Evolutionary conservation across 2,329 filamentous ascomycete genomes (phyloP).

Genomic region (Metarhizium sp.): DNA sequence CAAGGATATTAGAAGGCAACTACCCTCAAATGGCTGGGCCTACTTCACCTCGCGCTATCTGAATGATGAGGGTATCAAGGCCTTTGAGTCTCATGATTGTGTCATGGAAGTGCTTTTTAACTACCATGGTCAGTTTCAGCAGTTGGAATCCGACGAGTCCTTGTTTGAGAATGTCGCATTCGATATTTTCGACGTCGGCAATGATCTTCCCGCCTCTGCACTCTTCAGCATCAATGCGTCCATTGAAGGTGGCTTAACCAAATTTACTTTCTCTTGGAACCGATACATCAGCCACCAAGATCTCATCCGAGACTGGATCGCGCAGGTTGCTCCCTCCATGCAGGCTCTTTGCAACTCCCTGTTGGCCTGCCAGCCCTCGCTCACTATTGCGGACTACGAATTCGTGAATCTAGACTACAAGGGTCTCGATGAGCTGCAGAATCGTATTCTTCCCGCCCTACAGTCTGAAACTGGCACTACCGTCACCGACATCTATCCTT

Average conservation of each 20-base stretch:
- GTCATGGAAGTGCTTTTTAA: slow-evolving; percentile 6
- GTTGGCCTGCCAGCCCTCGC: not conserved
- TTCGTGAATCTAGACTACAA: slow-evolving; percentile 15
- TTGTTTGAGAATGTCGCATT: slow-evolving; percentile 7
- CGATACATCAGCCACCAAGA: slow-evolving; percentile 1
- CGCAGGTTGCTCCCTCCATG: slow-evolving; percentile 1
- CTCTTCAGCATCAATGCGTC: slow-evolving; percentile 3
- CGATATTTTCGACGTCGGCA: slow-evolving; percentile 3
- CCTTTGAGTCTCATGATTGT: not conserved
- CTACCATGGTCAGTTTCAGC: slow-evolving; percentile 9
- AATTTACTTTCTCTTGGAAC: slow-evolving; percentile 5
- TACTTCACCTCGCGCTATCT: slow-evolving; percentile 4
- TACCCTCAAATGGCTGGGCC: slow-evolving; percentile 3
- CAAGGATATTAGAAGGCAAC: slow-evolving; percentile 1
- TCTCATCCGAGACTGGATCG: slow-evolving; percentile 3
- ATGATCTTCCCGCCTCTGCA: not conserved
- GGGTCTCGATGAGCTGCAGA: slow-evolving; percentile 15
- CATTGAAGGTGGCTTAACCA: slow-evolving; percentile 1
- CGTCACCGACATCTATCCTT: slow-evolving; percentile 27
- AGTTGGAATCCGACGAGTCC: slow-evolving; percentile 8
- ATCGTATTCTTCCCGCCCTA: slow-evolving; percentile 11
- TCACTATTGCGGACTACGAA: slow-evolving; percentile 1
- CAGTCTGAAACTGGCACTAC: slow-evolving; percentile 9
- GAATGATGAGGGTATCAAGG: not conserved
- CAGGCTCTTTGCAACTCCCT: not conserved